Conservation (phyloP, 2,329 filamentous ascomycete genomes). For the Xylogone sp. region DNA sequence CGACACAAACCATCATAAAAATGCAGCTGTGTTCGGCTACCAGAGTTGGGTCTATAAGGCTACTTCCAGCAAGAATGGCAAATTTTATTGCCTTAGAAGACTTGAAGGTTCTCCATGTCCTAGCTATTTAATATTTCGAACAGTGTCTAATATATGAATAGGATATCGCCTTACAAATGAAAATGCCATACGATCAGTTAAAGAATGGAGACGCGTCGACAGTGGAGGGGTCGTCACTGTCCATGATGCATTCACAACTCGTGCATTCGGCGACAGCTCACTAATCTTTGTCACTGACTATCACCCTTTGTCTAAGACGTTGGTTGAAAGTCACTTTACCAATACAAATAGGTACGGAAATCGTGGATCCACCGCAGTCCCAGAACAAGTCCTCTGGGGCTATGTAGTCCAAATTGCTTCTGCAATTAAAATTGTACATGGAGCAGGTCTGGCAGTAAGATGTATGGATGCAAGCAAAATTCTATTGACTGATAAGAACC, state of each 20-base stretch:
- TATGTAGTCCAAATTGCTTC: slow-evolving; percentile 91
- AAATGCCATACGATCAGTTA: slow-evolving; percentile 78
- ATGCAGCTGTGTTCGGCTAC: slow-evolving; percentile 76
- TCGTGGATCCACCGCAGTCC: slow-evolving; percentile 37
- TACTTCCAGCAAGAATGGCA: slow-evolving; percentile 80
- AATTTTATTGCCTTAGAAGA: slow-evolving; percentile 80
- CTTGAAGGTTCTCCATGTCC: slow-evolving; percentile 60
- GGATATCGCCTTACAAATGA: slow-evolving; percentile 87
- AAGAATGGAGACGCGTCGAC: slow-evolving; percentile 83
- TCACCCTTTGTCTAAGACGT: slow-evolving; percentile 83
- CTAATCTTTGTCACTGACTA: slow-evolving; percentile 93
- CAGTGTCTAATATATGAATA: slow-evolving; percentile 23
- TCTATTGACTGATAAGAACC: slow-evolving; percentile 83
- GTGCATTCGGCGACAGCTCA: slow-evolving; percentile 91
- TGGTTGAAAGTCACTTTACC: slow-evolving; percentile 75
- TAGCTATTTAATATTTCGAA: slow-evolving; percentile 7
- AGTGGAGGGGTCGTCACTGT: slow-evolving; percentile 81
- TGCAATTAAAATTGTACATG: slow-evolving; percentile 82
- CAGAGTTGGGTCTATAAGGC: slow-evolving; percentile 96
- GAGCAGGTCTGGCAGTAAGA: slow-evolving; percentile 74
- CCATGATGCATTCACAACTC: slow-evolving; percentile 89
- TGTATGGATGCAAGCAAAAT: slow-evolving; percentile 87
- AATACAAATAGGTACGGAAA: slow-evolving; percentile 31
- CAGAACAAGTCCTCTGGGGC: slow-evolving; percentile 79
- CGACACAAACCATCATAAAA: slow-evolving; percentile 77